Evolutionary conservation across 2,329 filamentous ascomycete genomes (phyloP).

Genomic region (Trichoderma gracile): DNA sequence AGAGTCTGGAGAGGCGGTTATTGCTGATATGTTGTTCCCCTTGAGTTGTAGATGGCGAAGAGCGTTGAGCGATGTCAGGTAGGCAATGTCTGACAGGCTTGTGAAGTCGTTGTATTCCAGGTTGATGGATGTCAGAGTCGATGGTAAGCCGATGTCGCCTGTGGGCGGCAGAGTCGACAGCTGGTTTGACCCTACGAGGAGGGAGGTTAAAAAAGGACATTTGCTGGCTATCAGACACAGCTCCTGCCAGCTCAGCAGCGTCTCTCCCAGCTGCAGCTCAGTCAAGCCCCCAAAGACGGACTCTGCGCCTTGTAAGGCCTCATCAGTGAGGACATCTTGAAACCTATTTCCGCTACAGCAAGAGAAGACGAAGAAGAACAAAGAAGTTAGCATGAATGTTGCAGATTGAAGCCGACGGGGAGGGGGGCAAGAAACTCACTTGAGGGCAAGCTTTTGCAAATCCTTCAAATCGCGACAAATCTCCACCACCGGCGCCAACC

Average conservation of each 20-base stretch:
- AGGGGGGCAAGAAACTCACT: too few species aligned
- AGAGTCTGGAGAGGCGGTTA: constrained; percentile 35
- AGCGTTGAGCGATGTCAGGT: constrained; percentile 52
- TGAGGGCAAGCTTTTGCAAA: constrained; percentile 67
- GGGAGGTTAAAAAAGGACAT: constrained; percentile 54
- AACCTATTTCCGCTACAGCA: constrained; percentile 71
- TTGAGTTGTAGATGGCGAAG: constrained; percentile 70
- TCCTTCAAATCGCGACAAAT: constrained; percentile 71
- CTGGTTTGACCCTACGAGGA: constrained; percentile 60
- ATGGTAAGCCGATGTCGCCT: constrained; percentile 44
- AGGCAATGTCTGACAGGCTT: constrained; percentile 56
- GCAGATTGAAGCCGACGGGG: too few species aligned
- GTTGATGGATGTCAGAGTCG: constrained; percentile 61
- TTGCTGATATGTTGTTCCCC: constrained; percentile 65
- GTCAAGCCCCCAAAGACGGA: constrained; percentile 52
- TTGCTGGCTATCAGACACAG: constrained; percentile 54
- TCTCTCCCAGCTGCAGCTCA: constrained; percentile 67
- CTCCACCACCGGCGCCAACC: constrained; percentile 63
- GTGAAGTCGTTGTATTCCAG: constrained; percentile 73
- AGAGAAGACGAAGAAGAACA: background rate
- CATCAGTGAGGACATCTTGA: constrained; percentile 43
- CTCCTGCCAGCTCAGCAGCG: constrained; percentile 65
- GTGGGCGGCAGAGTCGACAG: constrained; percentile 53
- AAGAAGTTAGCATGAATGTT: background rate
- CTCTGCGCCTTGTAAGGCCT: constrained; percentile 36